A percentile compares a stretch with the other conserved stretches of the same genome.
phyloP scores from a whole-genome alignment of 169 alveolate genomes.

The Cystoisospora suis region DNA sequence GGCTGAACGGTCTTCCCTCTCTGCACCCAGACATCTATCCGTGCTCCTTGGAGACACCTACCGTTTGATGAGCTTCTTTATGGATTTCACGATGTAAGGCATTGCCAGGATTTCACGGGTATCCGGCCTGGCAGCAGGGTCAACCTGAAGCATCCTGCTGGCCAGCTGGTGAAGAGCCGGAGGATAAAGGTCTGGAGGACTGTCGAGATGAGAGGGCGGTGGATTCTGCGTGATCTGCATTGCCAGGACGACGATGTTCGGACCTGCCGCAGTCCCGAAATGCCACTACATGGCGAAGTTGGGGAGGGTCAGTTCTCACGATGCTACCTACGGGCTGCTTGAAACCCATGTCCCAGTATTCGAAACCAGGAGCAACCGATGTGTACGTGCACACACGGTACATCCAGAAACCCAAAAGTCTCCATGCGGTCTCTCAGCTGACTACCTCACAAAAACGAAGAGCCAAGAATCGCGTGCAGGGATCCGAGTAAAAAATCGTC shows the following conservation, averaged over 20 bases:
- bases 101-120: slow-evolving; percentile 39
- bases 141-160: slow-evolving; percentile 50
- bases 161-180: slow-evolving; percentile 34
- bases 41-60: no score
- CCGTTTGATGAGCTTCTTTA: slow-evolving; percentile 1
- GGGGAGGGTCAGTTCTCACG: background rate
- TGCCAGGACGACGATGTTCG: slow-evolving; percentile 41
- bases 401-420: no score
- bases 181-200: slow-evolving; percentile 34
- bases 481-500: no score
- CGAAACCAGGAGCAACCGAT: no score
- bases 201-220: slow-evolving; percentile 42
- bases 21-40: no score
- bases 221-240: slow-evolving; percentile 36
- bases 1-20: no score
- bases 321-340: background rate
- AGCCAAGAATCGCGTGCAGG: no score
- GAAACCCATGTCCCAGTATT: no score
- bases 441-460: no score
- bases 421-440: no score
- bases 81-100: slow-evolving; percentile 26
- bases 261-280: slow-evolving; percentile 3
- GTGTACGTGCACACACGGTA: no score
- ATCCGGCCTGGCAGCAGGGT: slow-evolving; percentile 37
- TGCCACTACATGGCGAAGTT: background rate